A percentile compares a stretch with the other conserved stretches of the same genome.
Evolutionary conservation across 2,329 filamentous ascomycete species (phyloP).

Genomic region (Xylariales sp.): DNA sequence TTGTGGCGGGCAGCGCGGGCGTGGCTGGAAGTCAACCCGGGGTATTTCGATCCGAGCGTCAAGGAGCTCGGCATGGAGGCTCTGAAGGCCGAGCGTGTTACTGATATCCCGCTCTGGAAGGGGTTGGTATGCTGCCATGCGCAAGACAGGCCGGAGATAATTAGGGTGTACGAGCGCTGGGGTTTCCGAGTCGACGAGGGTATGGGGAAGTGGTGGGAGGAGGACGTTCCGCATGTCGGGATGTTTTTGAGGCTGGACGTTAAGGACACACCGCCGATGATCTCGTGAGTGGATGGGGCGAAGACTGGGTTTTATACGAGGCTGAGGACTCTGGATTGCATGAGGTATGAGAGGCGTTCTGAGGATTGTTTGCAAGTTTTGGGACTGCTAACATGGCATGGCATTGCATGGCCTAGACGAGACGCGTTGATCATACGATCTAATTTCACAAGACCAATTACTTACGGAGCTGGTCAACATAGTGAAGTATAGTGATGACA

Average conservation of each 20-base stretch:
- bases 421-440: too few relatives aligned
- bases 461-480: too few relatives aligned
- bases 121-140: slow-evolving; percentile 78
- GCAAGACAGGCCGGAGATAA: slow-evolving; percentile 62
- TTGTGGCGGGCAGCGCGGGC: slow-evolving; percentile 62
- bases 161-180: slow-evolving; percentile 61
- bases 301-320: too few relatives aligned
- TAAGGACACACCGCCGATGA: slow-evolving; percentile 5
- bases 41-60: slow-evolving; percentile 48
- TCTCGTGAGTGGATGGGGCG: too few relatives aligned
- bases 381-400: too few relatives aligned
- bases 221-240: slow-evolving; percentile 78
- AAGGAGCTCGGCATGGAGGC: slow-evolving; percentile 39
- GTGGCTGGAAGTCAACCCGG: slow-evolving; percentile 62
- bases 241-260: slow-evolving; percentile 61
- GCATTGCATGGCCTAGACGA: too few relatives aligned
- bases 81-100: slow-evolving; percentile 32
- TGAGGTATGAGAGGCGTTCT: too few relatives aligned
- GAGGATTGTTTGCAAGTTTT: too few relatives aligned
- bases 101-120: slow-evolving; percentile 57
- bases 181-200: slow-evolving; percentile 70
- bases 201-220: slow-evolving; percentile 76
- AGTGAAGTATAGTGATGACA: too few relatives aligned
- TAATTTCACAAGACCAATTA: too few relatives aligned
- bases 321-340: too few relatives aligned